A percentile compares a stretch with the other conserved stretches of the same genome.
phyloP scores from a whole-genome alignment of 768 basidiomycete species.

The Leccinum arenicola region DNA sequence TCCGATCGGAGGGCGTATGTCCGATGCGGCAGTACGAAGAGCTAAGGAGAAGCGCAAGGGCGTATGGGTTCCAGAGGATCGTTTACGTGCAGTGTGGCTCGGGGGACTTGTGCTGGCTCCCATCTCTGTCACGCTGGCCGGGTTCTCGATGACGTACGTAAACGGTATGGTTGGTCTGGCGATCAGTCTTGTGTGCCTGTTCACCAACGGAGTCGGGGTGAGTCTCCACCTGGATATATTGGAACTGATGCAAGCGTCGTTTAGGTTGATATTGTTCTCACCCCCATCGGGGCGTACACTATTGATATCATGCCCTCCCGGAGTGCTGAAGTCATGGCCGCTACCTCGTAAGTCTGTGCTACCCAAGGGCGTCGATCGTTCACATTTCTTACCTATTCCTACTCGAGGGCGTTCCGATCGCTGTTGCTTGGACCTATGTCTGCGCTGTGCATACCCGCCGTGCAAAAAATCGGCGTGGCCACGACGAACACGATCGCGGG shows the following conservation, averaged over 20 bases:
- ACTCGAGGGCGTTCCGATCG: constrained; percentile 20
- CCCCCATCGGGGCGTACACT: constrained; percentile 53
- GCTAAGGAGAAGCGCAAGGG: constrained; percentile 52
- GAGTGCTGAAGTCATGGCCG: constrained; percentile 66
- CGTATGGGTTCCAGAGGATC: constrained; percentile 66
- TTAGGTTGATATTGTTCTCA: constrained; percentile 56
- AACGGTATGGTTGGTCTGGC: constrained; percentile 47
- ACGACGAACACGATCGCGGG: constrained; percentile 48
- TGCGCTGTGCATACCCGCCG: constrained; percentile 35
- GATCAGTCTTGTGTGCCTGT: constrained; percentile 53
- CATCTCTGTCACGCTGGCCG: constrained; percentile 45
- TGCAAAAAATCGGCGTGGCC: constrained; percentile 51
- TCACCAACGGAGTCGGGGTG: constrained; percentile 65
- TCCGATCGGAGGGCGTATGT: constrained; percentile 54
- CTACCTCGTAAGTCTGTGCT: constrained; percentile 43
- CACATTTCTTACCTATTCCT: background rate
- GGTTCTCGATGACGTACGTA: constrained; percentile 51
- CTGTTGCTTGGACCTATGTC: constrained; percentile 15
- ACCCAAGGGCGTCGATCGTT: background rate
- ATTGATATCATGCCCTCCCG: constrained; percentile 59
- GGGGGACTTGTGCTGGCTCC: constrained; percentile 52
- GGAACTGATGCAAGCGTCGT: background rate
- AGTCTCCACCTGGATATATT: constrained; percentile 11
- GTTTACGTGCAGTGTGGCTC: constrained; percentile 50
- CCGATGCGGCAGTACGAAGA: constrained; percentile 49